A percentile compares a stretch with the other conserved stretches of the same genome.
phyloP scores from a whole-genome alignment of 106 monocot species.

The Phalaenopsis aphrodite region DNA sequence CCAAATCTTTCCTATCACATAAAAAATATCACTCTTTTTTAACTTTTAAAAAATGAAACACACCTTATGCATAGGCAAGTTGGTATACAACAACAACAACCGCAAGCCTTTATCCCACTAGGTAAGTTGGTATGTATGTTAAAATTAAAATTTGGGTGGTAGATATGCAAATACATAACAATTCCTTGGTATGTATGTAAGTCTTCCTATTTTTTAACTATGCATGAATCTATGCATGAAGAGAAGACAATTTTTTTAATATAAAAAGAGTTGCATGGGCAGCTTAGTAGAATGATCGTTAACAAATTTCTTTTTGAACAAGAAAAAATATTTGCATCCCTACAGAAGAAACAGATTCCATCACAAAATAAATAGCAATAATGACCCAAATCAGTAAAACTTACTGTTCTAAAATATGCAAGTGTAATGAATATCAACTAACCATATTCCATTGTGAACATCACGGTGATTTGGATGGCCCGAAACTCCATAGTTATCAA shows the following conservation, averaged over 20 bases:
- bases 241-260: neutral
- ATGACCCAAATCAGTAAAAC: neutral
- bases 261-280: neutral
- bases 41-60: no score
- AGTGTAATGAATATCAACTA: constrained; percentile 18
- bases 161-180: no score
- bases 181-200: no score
- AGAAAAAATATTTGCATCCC: neutral
- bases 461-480: constrained; percentile 85
- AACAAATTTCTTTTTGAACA: neutral
- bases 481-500: constrained; percentile 79
- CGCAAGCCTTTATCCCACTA: no score
- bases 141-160: no score
- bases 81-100: no score
- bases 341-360: neutral
- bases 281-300: neutral
- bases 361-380: neutral
- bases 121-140: no score
- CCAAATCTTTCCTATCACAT: no score
- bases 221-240: neutral
- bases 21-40: no score
- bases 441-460: constrained; percentile 82
- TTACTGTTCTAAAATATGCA: neutral
- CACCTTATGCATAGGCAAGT: no score
- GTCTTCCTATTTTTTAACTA: neutral